These are phyloP conservation scores for Sporobolomyces roseus DNA, from an alignment of 768 basidiomycete species.

Conservation along the genomic window DNA sequence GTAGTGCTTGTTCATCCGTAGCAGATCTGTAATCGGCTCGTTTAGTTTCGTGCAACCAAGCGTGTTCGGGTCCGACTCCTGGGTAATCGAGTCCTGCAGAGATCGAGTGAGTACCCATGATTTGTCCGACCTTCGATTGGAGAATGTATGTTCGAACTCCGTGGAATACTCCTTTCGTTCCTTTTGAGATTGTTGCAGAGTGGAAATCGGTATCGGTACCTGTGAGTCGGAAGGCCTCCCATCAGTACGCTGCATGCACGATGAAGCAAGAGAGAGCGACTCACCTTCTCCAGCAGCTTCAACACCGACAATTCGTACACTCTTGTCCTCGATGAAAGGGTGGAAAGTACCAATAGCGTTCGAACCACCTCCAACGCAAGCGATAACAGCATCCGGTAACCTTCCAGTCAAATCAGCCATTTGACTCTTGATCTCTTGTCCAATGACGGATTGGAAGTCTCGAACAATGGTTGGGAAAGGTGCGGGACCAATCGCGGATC, in stretches of 20 bases:
- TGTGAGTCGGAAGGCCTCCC: constrained; percentile 43
- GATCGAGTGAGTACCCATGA: constrained; percentile 94
- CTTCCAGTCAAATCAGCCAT: constrained; percentile 68
- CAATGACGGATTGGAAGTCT: constrained; percentile 94
- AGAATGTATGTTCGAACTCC: constrained; percentile 94
- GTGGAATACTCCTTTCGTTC: constrained; percentile 89
- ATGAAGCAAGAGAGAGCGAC: constrained; percentile 18
- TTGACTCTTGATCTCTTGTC: constrained; percentile 88
- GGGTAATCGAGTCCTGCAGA: constrained; percentile 95
- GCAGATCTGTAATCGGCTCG: constrained; percentile 89
- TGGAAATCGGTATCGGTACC: constrained; percentile 79
- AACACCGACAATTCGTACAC: constrained; percentile 81
- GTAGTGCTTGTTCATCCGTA: constrained; percentile 86
- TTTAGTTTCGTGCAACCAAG: constrained; percentile 91
- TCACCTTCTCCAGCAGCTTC: constrained; percentile 95
- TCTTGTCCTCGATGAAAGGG: constrained; percentile 86
- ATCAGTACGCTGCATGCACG: background rate
- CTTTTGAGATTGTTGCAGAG: constrained; percentile 87
- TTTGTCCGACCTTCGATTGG: constrained; percentile 82
- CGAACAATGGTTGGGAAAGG: constrained; percentile 99
- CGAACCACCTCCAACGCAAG: constrained; percentile 95
- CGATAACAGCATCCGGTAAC: constrained; percentile 88
- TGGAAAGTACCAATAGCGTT: constrained; percentile 96
- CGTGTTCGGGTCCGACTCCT: constrained; percentile 96
- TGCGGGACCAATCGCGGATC: constrained; percentile 94